Evolutionary conservation across 2,329 filamentous ascomycete species (phyloP), one percentile per base, ranked within the genome.

Genomic region (Gnomoniopsis sp.): DNA sequence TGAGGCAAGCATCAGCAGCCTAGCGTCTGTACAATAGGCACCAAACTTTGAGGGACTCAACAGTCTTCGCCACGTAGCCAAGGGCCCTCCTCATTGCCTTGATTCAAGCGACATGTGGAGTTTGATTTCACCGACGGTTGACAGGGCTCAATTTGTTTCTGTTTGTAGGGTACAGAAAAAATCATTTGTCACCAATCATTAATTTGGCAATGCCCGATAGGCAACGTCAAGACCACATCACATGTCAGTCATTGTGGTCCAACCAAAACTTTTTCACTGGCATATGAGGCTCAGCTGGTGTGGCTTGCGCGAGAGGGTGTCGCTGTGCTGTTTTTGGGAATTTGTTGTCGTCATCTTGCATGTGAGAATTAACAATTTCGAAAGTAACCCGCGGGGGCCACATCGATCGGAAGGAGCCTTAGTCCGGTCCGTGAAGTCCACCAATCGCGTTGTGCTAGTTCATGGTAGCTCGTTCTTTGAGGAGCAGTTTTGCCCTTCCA

Each of bases 321-420:
- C 10, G 26, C 26, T 30, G 26, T 30, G 26, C 26, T 30, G 26
- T 30, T 30, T 36, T 19, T 22, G 48, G 6, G 44, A 23, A 53
- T 49, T 30, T 36, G 52, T 33, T 59, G 52, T 59, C 52, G 57
- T 59, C 57, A 56, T 51, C 14, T 22, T 59, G 57, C 57, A 59
- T 48, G 19, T 47, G 38, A 44, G 30, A 19, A 21, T n/a, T 4
- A 30, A 30, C 8, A 3, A 33, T 30, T 33, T 53, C 22, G 22
- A 53, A 17, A 44, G 15, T 6, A 7, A 26, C 10, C 17, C 19
- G 26, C 23, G 50, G n/a, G 30, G 22, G 50, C 23, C 50, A n/a
- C 43, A 38, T 43, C 38, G 36, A 44, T 30, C 50, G 23, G 38
- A 33, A 33, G 11, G 21, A 14, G 12, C 8, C 12, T 33, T 50